phyloP scores from a whole-genome alignment of 1,139 yeast species.

The Hyphopichia fennica region DNA sequence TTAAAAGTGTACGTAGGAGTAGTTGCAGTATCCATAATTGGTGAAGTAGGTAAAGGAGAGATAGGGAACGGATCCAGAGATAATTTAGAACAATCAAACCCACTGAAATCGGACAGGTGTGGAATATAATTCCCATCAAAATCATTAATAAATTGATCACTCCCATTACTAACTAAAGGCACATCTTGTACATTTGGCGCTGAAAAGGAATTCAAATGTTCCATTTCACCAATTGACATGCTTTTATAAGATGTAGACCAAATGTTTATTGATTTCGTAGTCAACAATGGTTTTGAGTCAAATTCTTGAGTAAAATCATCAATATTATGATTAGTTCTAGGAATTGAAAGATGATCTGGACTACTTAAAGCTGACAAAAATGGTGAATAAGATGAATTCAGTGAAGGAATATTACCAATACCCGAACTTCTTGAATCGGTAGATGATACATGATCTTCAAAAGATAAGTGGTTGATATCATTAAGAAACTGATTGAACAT shows the following conservation, averaged over 20 bases:
- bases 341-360: not conserved
- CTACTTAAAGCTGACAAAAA: no score
- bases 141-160: no score
- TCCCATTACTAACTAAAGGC: no score
- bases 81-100: not conserved
- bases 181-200: no score
- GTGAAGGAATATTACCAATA: no score
- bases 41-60: no score
- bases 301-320: slow-evolving; percentile 3
- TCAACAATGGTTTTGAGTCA: not conserved
- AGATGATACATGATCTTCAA: no score
- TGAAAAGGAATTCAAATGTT: not conserved
- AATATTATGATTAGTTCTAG: slow-evolving; percentile 12
- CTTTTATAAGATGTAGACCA: slow-evolving; percentile 20
- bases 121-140: no score
- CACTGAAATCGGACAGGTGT: no score
- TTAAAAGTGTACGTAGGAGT: not conserved
- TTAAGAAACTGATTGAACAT: no score
- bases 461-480: no score
- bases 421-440: no score
- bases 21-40: not conserved
- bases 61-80: not conserved
- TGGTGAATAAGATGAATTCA: not conserved
- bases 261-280: slow-evolving; percentile 19
- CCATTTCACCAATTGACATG: not conserved